These are phyloP conservation scores for Lipomyces chichibuensis DNA, from an alignment of 805 yeast genomes.

Conservation along the genomic window DNA sequence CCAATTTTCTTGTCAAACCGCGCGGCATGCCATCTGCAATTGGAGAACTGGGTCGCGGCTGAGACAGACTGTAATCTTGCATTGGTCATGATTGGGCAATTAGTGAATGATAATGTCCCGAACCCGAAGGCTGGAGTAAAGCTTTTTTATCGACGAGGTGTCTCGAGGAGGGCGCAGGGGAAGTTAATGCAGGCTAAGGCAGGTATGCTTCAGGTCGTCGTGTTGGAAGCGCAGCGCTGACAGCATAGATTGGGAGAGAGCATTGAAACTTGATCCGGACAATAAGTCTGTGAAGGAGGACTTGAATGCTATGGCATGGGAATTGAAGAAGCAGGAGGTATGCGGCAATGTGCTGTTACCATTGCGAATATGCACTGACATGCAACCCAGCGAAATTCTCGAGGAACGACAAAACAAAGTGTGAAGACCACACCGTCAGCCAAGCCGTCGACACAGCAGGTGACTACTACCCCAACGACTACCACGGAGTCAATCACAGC, in stretches of 20 bases:
- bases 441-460: neutral
- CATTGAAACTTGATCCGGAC: slow-evolving; percentile 23
- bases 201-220: slow-evolving; percentile 7
- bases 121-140: slow-evolving; percentile 17
- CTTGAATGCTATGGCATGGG: slow-evolving; percentile 24
- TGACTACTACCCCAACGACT: neutral
- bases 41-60: slow-evolving; percentile 55
- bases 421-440: neutral
- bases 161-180: slow-evolving; percentile 15
- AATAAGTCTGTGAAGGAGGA: slow-evolving; percentile 19
- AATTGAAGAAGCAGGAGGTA: slow-evolving; percentile 18
- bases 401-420: neutral
- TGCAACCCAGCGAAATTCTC: neutral
- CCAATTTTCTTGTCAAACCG: slow-evolving; percentile 68
- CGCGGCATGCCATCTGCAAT: slow-evolving; percentile 64
- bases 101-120: neutral
- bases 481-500: slow-evolving; percentile 2
- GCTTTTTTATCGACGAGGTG: slow-evolving; percentile 22
- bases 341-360: neutral
- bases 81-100: slow-evolving; percentile 4
- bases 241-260: slow-evolving; percentile 22
- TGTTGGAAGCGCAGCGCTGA: neutral
- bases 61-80: slow-evolving; percentile 49
- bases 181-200: slow-evolving; percentile 12
- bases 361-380: neutral